Base-by-base conservation (phyloP, 164 flowering plant species). In the Tetracentron sinense region DNA sequence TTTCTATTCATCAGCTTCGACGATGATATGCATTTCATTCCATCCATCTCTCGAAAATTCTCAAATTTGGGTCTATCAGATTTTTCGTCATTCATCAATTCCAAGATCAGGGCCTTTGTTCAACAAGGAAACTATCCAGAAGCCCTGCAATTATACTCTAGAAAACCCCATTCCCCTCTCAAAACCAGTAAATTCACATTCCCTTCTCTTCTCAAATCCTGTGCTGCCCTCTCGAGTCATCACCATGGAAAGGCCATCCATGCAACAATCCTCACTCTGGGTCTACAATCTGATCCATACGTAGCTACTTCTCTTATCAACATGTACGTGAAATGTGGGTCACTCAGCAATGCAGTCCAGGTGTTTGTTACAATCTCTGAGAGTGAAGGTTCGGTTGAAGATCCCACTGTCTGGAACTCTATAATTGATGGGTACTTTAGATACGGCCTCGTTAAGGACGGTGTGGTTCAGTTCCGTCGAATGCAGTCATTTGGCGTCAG, bases 141-240 rank as follows among this genome's bases (percentile, higher is more conserved):
- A 64, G 86, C 85, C 42, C 72, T 84, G n/a, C 71, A 66, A 58
- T 56, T 68, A 10, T 73, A 75, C 65, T 22, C 75, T 23, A 28
- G 23, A 26, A 55, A 42, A n/a, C 27, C 55, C 8, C 30, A 25
- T 53, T 66, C 57, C 52, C 68, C 65, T 15, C 54, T 47, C 3
- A n/a, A 31, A 21, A 44, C 74, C 46, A 60, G 66, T 64, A 75
- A 61, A 29, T 78, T 72, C 81, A 65, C 76, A 29, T 71, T 75
- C 76, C 92, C 87, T 23, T 76, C 83, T 66, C 78, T 86, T 61
- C 81, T 86, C 69, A 86, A 81, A 52, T 79, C 85, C 54, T 83
- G 84, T 42, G 74, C 84, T 66, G 62, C 71, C 38, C 77, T 75
- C 11, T 66, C 76, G 1, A 61, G 74, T 44, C 77, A 71, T 30